Conservation (phyloP, 176 grass and related monocot genomes). For the Juncus inflexus region DNA sequence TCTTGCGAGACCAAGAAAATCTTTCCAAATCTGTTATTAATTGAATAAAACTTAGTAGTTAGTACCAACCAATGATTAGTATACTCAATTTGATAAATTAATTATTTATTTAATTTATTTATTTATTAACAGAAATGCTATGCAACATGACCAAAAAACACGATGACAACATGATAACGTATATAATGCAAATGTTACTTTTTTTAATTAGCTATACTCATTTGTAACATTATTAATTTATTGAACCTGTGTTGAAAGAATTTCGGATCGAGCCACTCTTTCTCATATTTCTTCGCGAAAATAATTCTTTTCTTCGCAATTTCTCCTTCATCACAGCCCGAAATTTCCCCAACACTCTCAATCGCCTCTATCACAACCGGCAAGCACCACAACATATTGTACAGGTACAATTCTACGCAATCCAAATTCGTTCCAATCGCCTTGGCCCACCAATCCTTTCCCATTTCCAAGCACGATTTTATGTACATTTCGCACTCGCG, state of each 20-base stretch:
- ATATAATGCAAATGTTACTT: too few species aligned
- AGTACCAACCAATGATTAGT: neutral
- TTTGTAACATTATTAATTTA: neutral
- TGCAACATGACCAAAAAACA: too few species aligned
- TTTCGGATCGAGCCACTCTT: slow-evolving; percentile 56
- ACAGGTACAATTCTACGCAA: slow-evolving; percentile 67
- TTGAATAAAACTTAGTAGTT: slow-evolving; percentile 1
- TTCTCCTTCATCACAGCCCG: slow-evolving; percentile 45
- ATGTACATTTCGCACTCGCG: slow-evolving; percentile 71
- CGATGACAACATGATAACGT: too few species aligned
- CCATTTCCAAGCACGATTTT: slow-evolving; percentile 53
- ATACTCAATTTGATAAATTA: neutral
- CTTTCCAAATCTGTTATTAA: slow-evolving; percentile 33
- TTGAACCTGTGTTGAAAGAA: slow-evolving; percentile 52
- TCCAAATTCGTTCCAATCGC: slow-evolving; percentile 50
- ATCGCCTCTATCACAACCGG: slow-evolving; percentile 70
- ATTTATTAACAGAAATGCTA: too few species aligned
- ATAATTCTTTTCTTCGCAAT: slow-evolving; percentile 33
- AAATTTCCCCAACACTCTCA: slow-evolving; percentile 49
- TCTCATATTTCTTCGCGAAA: slow-evolving; percentile 66
- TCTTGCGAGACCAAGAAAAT: slow-evolving; percentile 44
- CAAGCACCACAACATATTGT: slow-evolving; percentile 75
- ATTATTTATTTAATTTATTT: too few species aligned
- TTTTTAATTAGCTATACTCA: too few species aligned
- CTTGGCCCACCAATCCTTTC: slow-evolving; percentile 73